Evolutionary conservation across 2,329 filamentous ascomycete species (phyloP).

Genomic region (Colletotrichum sp.): DNA sequence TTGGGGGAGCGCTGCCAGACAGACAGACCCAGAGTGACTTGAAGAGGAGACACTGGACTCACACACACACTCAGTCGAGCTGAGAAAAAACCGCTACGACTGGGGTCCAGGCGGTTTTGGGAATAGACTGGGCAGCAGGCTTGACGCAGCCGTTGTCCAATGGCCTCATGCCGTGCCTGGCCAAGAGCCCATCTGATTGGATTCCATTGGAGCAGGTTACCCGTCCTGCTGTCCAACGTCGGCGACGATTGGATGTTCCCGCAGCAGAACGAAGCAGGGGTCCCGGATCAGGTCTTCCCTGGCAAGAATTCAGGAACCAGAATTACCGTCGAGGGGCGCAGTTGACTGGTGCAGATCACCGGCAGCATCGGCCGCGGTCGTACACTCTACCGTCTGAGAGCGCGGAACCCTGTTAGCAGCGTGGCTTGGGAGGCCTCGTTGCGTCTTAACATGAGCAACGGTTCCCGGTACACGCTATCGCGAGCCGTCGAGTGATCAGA

Average conservation of each 20-base stretch:
- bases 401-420: background rate
- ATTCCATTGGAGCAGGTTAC: background rate
- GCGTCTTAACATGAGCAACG: background rate
- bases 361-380: background rate
- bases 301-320: conserved; percentile 14
- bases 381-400: background rate
- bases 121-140: background rate
- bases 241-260: conserved; percentile 3
- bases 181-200: background rate
- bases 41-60: background rate
- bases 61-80: background rate
- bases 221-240: background rate
- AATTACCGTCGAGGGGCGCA: conserved; percentile 18
- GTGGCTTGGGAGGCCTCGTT: background rate
- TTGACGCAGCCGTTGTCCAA: conserved; percentile 8
- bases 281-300: background rate
- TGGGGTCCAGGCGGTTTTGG: conserved; percentile 1
- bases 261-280: background rate
- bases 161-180: conserved; percentile 11
- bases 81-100: background rate
- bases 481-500: conserved; percentile 1
- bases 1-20: background rate
- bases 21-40: background rate
- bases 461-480: background rate
- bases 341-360: conserved; percentile 9